Conservation (phyloP, 2,329 filamentous ascomycete species). For the Fusarium tanahbumbuense region DNA sequence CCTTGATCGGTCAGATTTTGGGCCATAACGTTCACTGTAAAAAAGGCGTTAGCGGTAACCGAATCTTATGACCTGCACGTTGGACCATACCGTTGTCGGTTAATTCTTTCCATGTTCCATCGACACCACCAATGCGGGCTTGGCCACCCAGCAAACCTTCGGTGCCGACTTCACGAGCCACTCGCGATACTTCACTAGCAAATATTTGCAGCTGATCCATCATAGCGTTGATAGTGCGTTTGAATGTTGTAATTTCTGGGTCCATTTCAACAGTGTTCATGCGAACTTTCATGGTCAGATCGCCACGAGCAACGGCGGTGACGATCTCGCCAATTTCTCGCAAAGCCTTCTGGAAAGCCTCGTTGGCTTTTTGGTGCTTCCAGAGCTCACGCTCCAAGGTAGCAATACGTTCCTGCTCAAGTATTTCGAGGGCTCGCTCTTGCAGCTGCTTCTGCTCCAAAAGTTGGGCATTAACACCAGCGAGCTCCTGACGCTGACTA, state of each 20-base stretch:
- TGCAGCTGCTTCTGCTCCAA: conserved; percentile 87
- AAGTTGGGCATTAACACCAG: conserved; percentile 86
- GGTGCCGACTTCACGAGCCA: conserved; percentile 95
- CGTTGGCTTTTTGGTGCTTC: conserved; percentile 98
- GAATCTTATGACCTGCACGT: neutral
- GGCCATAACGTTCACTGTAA: conserved; percentile 81
- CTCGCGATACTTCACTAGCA: conserved; percentile 92
- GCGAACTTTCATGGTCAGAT: conserved; percentile 95
- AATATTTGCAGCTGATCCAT: conserved; percentile 98
- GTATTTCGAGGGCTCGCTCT: conserved; percentile 81
- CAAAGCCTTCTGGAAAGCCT: conserved; percentile 97
- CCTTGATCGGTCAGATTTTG: conserved; percentile 83
- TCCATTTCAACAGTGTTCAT: conserved; percentile 98
- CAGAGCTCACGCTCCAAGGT: conserved; percentile 91
- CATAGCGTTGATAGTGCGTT: conserved; percentile 98
- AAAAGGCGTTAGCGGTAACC: conserved; percentile 21
- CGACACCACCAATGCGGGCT: conserved; percentile 91
- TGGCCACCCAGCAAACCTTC: conserved; percentile 95
- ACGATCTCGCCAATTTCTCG: conserved; percentile 98
- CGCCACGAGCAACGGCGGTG: conserved; percentile 93
- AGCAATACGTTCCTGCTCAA: conserved; percentile 88
- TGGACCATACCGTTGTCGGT: conserved; percentile 77
- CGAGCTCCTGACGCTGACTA: conserved; percentile 86
- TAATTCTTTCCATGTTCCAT: conserved; percentile 97
- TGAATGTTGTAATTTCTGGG: conserved; percentile 97